A percentile compares a stretch with the other conserved stretches of the same genome.
Evolutionary conservation across 331 rosid species (phyloP).

Genomic region (Stylosanthes scabra): DNA sequence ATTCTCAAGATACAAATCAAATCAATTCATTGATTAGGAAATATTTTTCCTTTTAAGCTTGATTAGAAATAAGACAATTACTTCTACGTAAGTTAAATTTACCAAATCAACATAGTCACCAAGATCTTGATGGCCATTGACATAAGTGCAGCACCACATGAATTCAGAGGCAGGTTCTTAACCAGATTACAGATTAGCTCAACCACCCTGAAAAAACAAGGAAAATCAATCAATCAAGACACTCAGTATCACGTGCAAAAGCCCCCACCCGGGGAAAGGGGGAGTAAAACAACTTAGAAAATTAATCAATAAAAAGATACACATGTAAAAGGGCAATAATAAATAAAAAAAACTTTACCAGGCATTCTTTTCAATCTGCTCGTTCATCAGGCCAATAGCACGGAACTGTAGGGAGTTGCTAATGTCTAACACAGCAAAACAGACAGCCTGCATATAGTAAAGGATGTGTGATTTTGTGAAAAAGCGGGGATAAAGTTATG

Average conservation of each 20-base stretch:
- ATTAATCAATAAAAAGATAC: conserved; percentile 19
- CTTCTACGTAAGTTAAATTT: conserved; percentile 28
- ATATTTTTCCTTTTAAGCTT: background rate
- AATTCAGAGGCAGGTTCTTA: conserved; percentile 66
- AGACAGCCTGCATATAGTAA: conserved; percentile 65
- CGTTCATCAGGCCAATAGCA: conserved; percentile 51
- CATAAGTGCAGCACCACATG: conserved; percentile 71
- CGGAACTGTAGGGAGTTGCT: conserved; percentile 55
- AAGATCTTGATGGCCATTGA: conserved; percentile 78
- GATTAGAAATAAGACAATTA: conserved; percentile 20
- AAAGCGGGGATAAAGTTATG: conserved; percentile 11
- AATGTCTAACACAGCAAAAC: conserved; percentile 68
- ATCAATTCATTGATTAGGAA: conserved; percentile 21
- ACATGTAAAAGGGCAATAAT: conserved; percentile 10
- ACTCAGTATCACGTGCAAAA: conserved; percentile 21
- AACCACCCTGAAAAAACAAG: conserved; percentile 65
- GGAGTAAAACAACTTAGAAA: conserved; percentile 5
- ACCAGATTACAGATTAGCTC: conserved; percentile 77
- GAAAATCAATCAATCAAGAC: conserved; percentile 26
- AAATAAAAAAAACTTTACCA: conserved; percentile 60
- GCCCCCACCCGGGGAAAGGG: no score
- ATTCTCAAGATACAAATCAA: conserved; percentile 11
- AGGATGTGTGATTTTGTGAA: conserved; percentile 25
- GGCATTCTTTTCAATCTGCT: conserved; percentile 57
- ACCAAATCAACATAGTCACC: conserved; percentile 82